Evolutionary conservation across 2,329 filamentous ascomycete species (phyloP), one percentile per base, ranked within the genome.

Genomic region (Arthroderma sp.): DNA sequence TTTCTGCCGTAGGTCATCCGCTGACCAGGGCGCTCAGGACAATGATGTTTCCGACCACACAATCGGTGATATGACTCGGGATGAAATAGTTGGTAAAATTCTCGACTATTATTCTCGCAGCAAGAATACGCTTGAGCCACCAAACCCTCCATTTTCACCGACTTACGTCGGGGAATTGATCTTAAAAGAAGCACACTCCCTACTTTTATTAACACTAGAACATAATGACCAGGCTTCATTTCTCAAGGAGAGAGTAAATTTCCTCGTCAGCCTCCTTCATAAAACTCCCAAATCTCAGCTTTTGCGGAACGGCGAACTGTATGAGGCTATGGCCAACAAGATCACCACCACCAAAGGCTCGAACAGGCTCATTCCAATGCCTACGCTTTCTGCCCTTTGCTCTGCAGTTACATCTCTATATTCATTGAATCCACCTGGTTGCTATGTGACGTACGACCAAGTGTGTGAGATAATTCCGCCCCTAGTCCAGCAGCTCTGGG

Each of bases 401-500:
- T 74, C 74, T 41, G 69, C 83, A 28, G 45, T 68, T 33, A 62
- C 62, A 3, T 61, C 56, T 28, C 43, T 67, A 34, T 66, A 61
- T 48, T 60, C 60, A 33, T 60, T 61, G 3, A 61, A 66, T 5
- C 53, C 44, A 3, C 52, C 56, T 22, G 60, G 60, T 2, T 57
- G 57, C 42, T 66, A 67, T 48, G 49, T 66, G 38, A 62, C 54
- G 38, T 61, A 67, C 41, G 59, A 66, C 43, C 62, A 68, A 82
- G 41, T 81, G 71, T 45, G 72, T 68, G 45, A 64, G 44, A 65
- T 94, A 6, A 75, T 89, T 4, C 71, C 77, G 15, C 72, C 76
- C 29, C 66, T 96, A 22, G 79, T 91, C 10, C 70, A 70, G 1
- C 75, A 81, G 45, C 73, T 89, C 0, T 98, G 91, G 91, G 63